These are phyloP conservation scores for Rhypophila decipiens DNA, from an alignment of 495 filamentous ascomycete genomes.

Conservation along the genomic window DNA sequence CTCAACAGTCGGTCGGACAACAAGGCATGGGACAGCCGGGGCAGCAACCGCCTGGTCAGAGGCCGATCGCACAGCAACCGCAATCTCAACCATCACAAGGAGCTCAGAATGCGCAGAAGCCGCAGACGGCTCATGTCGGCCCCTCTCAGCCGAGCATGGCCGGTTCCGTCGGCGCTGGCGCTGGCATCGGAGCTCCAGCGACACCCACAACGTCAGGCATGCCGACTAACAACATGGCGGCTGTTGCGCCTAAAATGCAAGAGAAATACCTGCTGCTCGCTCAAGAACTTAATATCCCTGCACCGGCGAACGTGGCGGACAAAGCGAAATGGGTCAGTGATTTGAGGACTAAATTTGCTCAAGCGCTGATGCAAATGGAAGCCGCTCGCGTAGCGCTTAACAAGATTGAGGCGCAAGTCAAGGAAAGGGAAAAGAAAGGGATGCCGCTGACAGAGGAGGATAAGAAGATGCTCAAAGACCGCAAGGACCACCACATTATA, in stretches of 20 bases:
- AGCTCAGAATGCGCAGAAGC: background rate
- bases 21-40: too few relatives aligned
- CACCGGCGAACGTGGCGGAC: constrained; percentile 14
- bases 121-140: background rate
- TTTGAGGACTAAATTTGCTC: background rate
- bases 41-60: too few relatives aligned
- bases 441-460: constrained; percentile 36
- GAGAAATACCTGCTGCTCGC: constrained; percentile 30
- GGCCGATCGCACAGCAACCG: too few relatives aligned
- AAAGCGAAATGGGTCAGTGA: constrained; percentile 23
- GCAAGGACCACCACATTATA: constrained; percentile 26
- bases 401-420: constrained; percentile 8
- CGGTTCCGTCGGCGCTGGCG: background rate
- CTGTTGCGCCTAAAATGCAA: constrained; percentile 11
- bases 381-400: background rate
- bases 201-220: background rate
- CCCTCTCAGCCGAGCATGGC: background rate
- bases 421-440: constrained; percentile 24
- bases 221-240: background rate
- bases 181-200: background rate
- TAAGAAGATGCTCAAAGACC: too few relatives aligned
- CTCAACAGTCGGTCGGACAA: constrained; percentile 4
- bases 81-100: too few relatives aligned
- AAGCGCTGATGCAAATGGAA: background rate
- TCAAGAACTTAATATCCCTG: constrained; percentile 27